Evolutionary conservation across 75 land plant species (phyloP), one percentile per base, ranked within the genome.

Genomic region (Selaginella moellendorffii): DNA sequence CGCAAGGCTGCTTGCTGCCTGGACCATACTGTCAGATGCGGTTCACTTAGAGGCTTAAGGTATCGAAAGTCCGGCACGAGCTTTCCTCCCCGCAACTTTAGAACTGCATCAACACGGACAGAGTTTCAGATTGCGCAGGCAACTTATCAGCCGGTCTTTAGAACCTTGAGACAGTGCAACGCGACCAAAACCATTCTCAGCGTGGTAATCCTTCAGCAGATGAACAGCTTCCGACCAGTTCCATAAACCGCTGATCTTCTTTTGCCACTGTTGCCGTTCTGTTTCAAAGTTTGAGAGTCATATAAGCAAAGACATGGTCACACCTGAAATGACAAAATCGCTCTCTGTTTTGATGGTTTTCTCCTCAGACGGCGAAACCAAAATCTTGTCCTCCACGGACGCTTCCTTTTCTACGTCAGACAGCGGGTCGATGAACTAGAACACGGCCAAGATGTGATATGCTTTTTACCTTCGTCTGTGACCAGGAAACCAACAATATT

Each of bases 201-300:
- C 53, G 52, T 74, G 69, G 53, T 74, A 74, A 9, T 52, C 30
- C 29, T 69, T 51, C 54, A 74, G 59, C 28, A 69, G 23, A 29
- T 71, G 76, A 17, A 74, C 72, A 1, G 76, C 76, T 53, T 74
- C 76, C 25, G 76, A 74, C 76, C 76, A 74, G 27, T 54, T 71
- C 72, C 67, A 65, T 27, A 74, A 31, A 24, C 71, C 76, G 18
- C 76, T 71, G 23, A 74, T 69, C 62, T 74, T 74, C 65, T 64
- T 74, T 27, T 70, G 42, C 76, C 76, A 74, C 29, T 17, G 24
- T 63, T 69, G 71, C 67, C 67, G 68, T 2, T 74, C 76, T 74
- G 63, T 36, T 36, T 36, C 5, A 5, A 36, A n/a, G n/a, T n/a
- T n/a, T n/a, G n/a, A n/a, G 10, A 5, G 10, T 36, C 46, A 5